These are phyloP conservation scores for Candida maesae DNA, from an alignment of 805 yeast species.

Conservation along the genomic window DNA sequence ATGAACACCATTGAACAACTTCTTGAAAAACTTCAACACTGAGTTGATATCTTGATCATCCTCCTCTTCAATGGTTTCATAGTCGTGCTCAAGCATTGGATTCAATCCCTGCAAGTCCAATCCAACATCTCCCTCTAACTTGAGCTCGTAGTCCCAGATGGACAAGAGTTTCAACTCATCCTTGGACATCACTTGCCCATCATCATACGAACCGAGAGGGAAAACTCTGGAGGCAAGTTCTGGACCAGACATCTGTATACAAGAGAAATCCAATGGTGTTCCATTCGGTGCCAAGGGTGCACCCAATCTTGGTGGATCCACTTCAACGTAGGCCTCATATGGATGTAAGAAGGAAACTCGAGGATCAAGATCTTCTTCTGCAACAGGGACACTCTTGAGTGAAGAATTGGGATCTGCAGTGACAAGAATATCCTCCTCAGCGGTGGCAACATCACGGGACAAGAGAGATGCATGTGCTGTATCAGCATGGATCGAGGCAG, in stretches of 20 bases:
- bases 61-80: slow-evolving; percentile 9
- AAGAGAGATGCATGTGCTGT: not conserved
- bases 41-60: slow-evolving; percentile 2
- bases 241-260: slow-evolving; percentile 4
- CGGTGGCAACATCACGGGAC: slow-evolving; percentile 1
- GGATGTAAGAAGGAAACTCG: slow-evolving; percentile 18
- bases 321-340: slow-evolving; percentile 16
- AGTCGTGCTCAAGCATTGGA: slow-evolving; percentile 9
- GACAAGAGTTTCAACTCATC: slow-evolving; percentile 24
- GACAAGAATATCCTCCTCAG: not conserved
- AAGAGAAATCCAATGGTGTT: slow-evolving; percentile 22
- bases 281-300: slow-evolving; percentile 19
- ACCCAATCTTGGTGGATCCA: slow-evolving; percentile 20
- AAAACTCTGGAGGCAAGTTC: not conserved
- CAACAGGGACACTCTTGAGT: not conserved
- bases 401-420: slow-evolving; percentile 4
- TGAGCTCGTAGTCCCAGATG: slow-evolving; percentile 23
- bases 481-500: too few relatives aligned
- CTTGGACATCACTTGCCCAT: not conserved
- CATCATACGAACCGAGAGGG: slow-evolving; percentile 13
- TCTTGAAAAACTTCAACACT: slow-evolving; percentile 2
- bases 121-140: slow-evolving; percentile 8
- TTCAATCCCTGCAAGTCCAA: slow-evolving; percentile 12
- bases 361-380: not conserved
- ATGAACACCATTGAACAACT: slow-evolving; percentile 7